Conservation (phyloP, 2,329 filamentous ascomycete genomes). For the Cladosporium sp. region DNA sequence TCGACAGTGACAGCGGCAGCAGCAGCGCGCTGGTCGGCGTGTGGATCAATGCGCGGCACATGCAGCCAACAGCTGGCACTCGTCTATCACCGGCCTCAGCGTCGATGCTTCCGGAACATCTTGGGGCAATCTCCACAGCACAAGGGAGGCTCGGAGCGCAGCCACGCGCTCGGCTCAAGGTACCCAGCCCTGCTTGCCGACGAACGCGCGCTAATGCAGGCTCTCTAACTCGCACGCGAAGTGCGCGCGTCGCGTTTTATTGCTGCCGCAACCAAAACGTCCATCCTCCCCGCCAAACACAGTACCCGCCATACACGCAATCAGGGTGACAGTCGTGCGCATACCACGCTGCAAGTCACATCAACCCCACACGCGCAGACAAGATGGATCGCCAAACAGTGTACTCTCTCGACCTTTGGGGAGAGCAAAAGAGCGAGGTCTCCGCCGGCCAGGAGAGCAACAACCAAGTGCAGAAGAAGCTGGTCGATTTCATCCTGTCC, state of each 20-base stretch:
- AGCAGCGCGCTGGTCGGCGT: not conserved
- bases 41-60: too few species aligned
- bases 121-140: not conserved
- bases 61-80: constrained; percentile 2
- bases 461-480: constrained; percentile 64
- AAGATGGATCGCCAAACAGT: constrained; percentile 83
- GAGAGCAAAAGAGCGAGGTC: constrained; percentile 30
- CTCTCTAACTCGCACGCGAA: not conserved
- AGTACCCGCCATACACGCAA: not conserved
- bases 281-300: constrained; percentile 4
- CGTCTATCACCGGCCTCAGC: not conserved
- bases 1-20: not conserved
- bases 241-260: not conserved
- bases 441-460: constrained; percentile 27
- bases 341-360: not conserved
- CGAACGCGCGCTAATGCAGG: constrained; percentile 8
- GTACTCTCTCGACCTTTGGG: constrained; percentile 79
- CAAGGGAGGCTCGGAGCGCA: not conserved
- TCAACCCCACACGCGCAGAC: not conserved
- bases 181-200: not conserved
- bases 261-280: constrained; percentile 6
- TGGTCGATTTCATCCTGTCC: constrained; percentile 87
- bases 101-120: not conserved
- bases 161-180: not conserved
- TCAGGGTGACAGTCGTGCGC: not conserved